These are phyloP conservation scores for Ilyonectria mors-panacis DNA, from an alignment of 2,329 filamentous ascomycete species.

Conservation along the genomic window DNA sequence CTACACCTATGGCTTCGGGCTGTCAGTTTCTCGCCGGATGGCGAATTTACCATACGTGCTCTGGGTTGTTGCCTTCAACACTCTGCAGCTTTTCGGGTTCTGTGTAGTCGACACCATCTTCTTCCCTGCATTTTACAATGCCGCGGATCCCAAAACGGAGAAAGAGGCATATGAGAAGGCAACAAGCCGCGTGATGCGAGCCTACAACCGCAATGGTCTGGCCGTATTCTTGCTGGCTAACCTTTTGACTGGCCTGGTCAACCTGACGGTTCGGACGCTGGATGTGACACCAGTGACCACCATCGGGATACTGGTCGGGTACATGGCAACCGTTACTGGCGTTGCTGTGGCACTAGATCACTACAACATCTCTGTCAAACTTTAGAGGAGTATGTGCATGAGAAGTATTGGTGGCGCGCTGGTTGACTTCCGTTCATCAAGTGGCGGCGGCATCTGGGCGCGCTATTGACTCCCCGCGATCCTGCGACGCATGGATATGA, in stretches of 20 bases:
- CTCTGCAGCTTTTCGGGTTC: constrained; percentile 83
- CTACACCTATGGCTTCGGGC: constrained; percentile 78
- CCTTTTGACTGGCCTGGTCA: constrained; percentile 88
- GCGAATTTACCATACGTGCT: constrained; percentile 95
- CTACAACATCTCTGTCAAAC: constrained; percentile 78
- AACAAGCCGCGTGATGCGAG: constrained; percentile 85
- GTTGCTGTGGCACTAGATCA: constrained; percentile 78
- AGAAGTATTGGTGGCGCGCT: not conserved
- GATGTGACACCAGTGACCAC: constrained; percentile 75
- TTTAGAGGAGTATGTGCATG: constrained; percentile 58
- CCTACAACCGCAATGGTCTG: constrained; percentile 91
- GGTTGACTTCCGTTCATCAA: not conserved
- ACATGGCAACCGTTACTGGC: constrained; percentile 77
- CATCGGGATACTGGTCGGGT: constrained; percentile 82
- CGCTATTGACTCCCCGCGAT: constrained; percentile 6
- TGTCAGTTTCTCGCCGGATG: constrained; percentile 87
- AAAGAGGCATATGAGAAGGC: constrained; percentile 75
- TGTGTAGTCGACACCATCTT: constrained; percentile 83
- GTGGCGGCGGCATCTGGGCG: constrained; percentile 3
- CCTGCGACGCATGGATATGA: constrained; percentile 16
- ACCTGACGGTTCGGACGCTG: constrained; percentile 88
- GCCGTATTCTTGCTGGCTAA: constrained; percentile 90
- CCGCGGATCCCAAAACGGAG: constrained; percentile 70
- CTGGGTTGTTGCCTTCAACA: constrained; percentile 95
- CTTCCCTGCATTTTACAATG: constrained; percentile 80